Evolutionary conservation across 495 filamentous ascomycete genomes (phyloP), one percentile per base, ranked within the genome.

Genomic region (Lasiosphaeris hirsuta): DNA sequence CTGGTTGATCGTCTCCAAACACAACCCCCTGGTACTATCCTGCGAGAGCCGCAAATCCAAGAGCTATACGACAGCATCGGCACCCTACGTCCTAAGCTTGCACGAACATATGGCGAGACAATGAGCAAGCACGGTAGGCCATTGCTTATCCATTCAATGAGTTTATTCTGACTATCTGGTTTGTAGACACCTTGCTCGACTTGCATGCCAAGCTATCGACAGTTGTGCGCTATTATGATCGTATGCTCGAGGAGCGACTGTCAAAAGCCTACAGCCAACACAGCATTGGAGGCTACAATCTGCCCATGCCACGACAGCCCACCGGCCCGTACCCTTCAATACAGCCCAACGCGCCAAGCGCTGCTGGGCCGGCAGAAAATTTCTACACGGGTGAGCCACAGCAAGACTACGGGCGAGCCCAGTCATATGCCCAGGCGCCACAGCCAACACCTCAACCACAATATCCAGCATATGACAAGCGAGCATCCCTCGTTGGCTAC

Each of bases 31-130:
- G 94, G 94, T 0, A 97, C 94, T 1, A 96, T 98, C 48, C 72
- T 98, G 30, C 80, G 94, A 54, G 95, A 98, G 63, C 94, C 94
- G 6, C 93, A 97, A 64, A 98, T 98, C 41, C 94, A 98, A 68
- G 94, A 98, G 72, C 77, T 98, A 7, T 98, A 98, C 68, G 95
- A 97, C 59, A 94, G 92, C 66, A 97, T 98, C 63, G 92, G 95
- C 10, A 75, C 89, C 3, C 77, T 98, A 57, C 84, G 94, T 47
- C 94, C 94, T 2, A 98, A 98, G 72, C 77, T 98, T 51, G 95
- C 95, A 13, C 84, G 94, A 53, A 97, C 93, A 7, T 97, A 97
- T 73, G 94, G 94, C 38, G 94, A 98, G 74, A 97, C 94, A 0
- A 97, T 97, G 94, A 97, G 93, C 81, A 98, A 97, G 72, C 94